Evolutionary conservation across 331 rosid species (phyloP), one percentile per base, ranked within the genome.

Genomic region (Phaseolus coccineus): DNA sequence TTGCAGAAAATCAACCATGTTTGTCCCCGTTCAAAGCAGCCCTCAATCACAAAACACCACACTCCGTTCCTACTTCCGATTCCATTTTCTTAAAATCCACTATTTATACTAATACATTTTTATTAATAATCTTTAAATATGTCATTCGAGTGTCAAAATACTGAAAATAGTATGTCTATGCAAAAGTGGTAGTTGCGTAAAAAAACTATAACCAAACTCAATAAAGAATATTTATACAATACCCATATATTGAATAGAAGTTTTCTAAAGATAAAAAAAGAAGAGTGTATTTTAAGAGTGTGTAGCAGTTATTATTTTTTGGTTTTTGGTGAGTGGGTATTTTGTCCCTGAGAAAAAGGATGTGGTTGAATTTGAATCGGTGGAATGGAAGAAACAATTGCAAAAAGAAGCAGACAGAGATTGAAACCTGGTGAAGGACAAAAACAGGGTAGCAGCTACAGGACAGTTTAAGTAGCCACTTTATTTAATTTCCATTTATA

Each of bases 391-490:
- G 30, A 58, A 59, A 30, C 13, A 28, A 15, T 5, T 8, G 31
- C 31, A 7, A 28, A 74, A 40, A 4, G 44, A 33, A 62, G 69
- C 13, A 62, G 69, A 33, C 69, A 62, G 46, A 62, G 3, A 33
- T 62, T 62, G 25, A 11, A 61, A 61, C 67, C 39, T 35, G 37
- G 24, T 2, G 12, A 13, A 3, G 25, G 52, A 73, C 39, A 55
- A 73, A 53, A 72, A 35, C 77, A 72, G 37, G 14, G 11, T 1
- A 11, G 22, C 4, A 62, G 24, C 48, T 63, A 10, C 51, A n/a
- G 8, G 69, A 58, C 58, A 59, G 46, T 74, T 74, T 74, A 8
- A 59, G 44, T n/a, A 24, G 56, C 31, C 12, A 27, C 63, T 4
- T 57, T 24, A 1, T 57, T 10, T 25, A 22, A 24, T 3, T 11